A percentile compares a stretch with the other conserved stretches of the same genome.
Conservation (phyloP, 2,329 filamentous ascomycete genomes). For the Pyrenophora teres region DNA sequence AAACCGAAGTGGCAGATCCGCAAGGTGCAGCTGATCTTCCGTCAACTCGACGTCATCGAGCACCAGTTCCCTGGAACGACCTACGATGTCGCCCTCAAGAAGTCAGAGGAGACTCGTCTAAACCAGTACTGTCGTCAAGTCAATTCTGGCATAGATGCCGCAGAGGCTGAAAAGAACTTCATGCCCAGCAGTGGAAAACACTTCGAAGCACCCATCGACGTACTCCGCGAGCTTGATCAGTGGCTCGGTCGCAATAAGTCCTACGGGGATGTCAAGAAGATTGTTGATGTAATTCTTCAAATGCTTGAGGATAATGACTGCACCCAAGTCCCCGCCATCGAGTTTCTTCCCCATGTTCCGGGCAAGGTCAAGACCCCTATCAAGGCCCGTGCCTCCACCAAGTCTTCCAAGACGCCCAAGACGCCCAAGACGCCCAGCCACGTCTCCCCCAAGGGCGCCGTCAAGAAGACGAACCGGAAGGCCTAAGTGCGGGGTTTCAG, state of each 20-base stretch:
- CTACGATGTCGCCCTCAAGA: conserved; percentile 43
- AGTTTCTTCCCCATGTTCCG: conserved; percentile 38
- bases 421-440: conserved; percentile 15
- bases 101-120: conserved; percentile 42
- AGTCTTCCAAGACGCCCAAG: conserved; percentile 14
- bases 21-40: conserved; percentile 41
- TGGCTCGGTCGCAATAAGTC: conserved; percentile 30
- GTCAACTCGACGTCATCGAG: conserved; percentile 43
- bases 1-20: conserved; percentile 41
- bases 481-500: conserved; percentile 1
- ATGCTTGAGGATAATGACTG: conserved; percentile 35
- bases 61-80: conserved; percentile 34
- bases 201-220: conserved; percentile 41
- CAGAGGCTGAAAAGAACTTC: conserved; percentile 18
- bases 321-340: conserved; percentile 36
- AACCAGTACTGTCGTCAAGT: conserved; percentile 35
- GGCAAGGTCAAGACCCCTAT: conserved; percentile 17
- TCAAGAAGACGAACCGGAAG: conserved; percentile 30
- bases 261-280: conserved; percentile 22
- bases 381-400: conserved; percentile 11
- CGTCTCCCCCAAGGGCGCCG: conserved; percentile 29
- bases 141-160: conserved; percentile 15
- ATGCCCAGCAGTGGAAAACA: conserved; percentile 24
- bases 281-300: conserved; percentile 33
- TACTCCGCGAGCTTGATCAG: conserved; percentile 38